Conservation (phyloP, 108 stramenopile species). For the Poteriospumella lacustris region DNA sequence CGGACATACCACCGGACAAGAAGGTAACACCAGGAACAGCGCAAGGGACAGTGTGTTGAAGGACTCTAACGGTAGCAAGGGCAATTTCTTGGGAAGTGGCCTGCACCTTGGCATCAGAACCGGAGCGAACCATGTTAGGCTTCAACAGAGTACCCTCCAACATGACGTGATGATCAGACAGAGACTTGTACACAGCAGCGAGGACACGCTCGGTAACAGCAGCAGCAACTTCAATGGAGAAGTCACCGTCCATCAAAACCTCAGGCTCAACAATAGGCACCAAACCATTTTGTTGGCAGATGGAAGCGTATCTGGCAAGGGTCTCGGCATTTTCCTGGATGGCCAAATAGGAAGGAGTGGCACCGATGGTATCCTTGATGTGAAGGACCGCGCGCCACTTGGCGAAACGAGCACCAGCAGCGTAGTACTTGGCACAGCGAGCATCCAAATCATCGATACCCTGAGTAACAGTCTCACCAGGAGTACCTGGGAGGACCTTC, state of each 20-base stretch:
- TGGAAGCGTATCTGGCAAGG: constrained; percentile 79
- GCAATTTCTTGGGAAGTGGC: constrained; percentile 72
- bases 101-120: constrained; percentile 57
- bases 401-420: constrained; percentile 76
- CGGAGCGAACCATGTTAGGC: constrained; percentile 79
- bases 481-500: constrained; percentile 60
- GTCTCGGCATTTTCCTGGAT: constrained; percentile 67
- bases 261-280: constrained; percentile 94
- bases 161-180: constrained; percentile 76
- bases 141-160: constrained; percentile 80
- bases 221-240: constrained; percentile 56
- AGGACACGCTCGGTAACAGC: constrained; percentile 55
- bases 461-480: constrained; percentile 78
- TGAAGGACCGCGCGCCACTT: constrained; percentile 76
- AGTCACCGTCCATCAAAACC: constrained; percentile 64
- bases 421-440: constrained; percentile 75
- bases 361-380: constrained; percentile 56
- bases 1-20: constrained; percentile 76
- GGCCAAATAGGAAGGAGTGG: constrained; percentile 66
- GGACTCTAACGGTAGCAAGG: constrained; percentile 64
- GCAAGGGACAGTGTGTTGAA: constrained; percentile 71
- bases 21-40: constrained; percentile 78
- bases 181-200: constrained; percentile 67
- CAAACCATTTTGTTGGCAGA: constrained; percentile 77
- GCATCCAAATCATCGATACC: constrained; percentile 75